Evolutionary conservation across 441 rosid species (phyloP), one percentile per base, ranked within the genome.

Genomic region (Pelargonium fulgidum): DNA sequence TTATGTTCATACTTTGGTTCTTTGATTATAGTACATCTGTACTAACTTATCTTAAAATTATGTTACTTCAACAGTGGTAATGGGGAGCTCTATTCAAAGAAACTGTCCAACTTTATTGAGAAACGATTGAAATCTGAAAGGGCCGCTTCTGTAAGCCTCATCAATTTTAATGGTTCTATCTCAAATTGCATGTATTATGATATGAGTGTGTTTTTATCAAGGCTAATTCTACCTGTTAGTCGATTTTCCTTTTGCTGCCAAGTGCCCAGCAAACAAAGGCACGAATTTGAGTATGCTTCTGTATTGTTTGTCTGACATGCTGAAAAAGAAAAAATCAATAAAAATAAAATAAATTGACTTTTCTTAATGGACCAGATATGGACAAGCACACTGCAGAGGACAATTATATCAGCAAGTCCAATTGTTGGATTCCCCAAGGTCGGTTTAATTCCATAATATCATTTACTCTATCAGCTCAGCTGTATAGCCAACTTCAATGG

Each of bases 401-500:
- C 97, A 29, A 91, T 89, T 78, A 73, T 87, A 29, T 87, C 98
- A 54, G 99, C 98, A 66, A 80, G 87, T 81, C 92, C 99, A 11
- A 87, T 92, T 69, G 87, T 72, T 69, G 98, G 90, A 77, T 95
- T 95, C 70, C 99, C 99, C n/a, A 95, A 95, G 96, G 99, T 95
- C 72, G 61, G 82, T 79, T 19, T 67, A 47, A 48, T 70, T 65
- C 54, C 65, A 10, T 42, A 61, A 67, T 64, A 17, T 42, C 70
- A 63, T 52, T 63, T 69, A 41, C 54, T 20, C 58, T 24, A 24
- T 24, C 29, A 24, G 8, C 36, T 67, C 54, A 0, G 50, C 50
- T 16, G 26, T 61, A 41, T 3, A 24, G 68, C 68, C 67, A 14
- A 62, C 69, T 44, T 68, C 41, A 14, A 64, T 39, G 20, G 73